Base-by-base conservation (phyloP, 805 yeast genomes). In the Spencermartinsiella europaea region DNA sequence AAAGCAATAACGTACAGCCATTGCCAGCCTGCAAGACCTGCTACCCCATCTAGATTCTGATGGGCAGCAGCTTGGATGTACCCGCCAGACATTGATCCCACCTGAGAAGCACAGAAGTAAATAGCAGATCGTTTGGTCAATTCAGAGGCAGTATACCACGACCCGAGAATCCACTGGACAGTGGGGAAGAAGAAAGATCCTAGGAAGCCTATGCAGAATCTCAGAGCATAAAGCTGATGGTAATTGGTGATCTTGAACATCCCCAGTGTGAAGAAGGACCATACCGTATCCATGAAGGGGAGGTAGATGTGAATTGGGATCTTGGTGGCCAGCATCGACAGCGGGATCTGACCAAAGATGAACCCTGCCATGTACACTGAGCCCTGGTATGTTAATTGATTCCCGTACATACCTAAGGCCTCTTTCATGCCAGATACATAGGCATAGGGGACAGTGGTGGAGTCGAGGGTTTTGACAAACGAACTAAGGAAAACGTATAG, bases 401-500 rank as follows among this genome's bases (percentile, higher is more conserved):
- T 77, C 15, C 84, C 85, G 44, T 69, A 54, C 73, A 82, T 74
- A 3, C 69, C 66, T 34, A 83, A 64, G 40, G 71, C 81, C 54
- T 75, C 79, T 52, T 74, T 64, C 77, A 83, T 71, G 21, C 85
- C 83, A 12, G 83, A 74, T 33, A 80, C 80, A 58, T 80, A 83
- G 1, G 88, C 88, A 57, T 81, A 28, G 10, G 43, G 39, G 4
- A 42, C 40, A 21, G 39, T 85, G 25, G 89, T 79, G 51, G 85
- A 83, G 62, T 86, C 86, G 46, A 85, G 90, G 62, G 93, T 72
- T 62, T 86, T 93, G 57, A 85, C 67, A 60, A 85, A 85, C 1
- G 90, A 85, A 77, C 58, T 85, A 85, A 40, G 85, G 69, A 25
- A 85, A 59, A 59, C 87, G 78, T 53, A 85, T 80, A 15, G 86